Evolutionary conservation across 495 filamentous ascomycete species (phyloP).

Genomic region (Lophiostoma macrostomum): DNA sequence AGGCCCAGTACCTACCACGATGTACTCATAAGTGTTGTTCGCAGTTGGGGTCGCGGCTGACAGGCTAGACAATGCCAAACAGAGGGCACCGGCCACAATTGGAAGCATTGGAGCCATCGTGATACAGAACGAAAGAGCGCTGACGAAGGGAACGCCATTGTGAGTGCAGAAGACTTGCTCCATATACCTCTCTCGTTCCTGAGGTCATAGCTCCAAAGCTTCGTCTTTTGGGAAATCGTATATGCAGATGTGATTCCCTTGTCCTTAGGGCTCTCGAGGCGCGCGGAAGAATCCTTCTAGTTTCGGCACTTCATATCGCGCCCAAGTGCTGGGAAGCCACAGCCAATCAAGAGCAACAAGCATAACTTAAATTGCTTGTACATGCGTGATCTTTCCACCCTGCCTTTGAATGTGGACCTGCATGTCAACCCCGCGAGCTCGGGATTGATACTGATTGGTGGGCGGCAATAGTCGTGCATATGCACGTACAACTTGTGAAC

Average conservation of each 20-base stretch:
- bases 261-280: conserved; percentile 10
- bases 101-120: conserved; percentile 18
- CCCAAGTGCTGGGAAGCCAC: background rate
- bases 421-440: no score
- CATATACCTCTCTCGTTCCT: background rate
- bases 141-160: no score
- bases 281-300: background rate
- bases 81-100: background rate
- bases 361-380: background rate
- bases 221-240: background rate
- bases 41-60: background rate
- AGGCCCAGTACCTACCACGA: conserved; percentile 31
- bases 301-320: conserved; percentile 2
- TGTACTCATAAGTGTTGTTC: conserved; percentile 33
- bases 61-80: conserved; percentile 3
- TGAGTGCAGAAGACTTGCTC: no score
- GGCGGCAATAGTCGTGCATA: no score
- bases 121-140: no score
- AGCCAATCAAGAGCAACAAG: background rate
- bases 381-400: no score
- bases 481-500: no score
- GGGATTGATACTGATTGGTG: no score
- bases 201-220: background rate
- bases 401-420: no score
- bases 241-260: conserved; percentile 10